These are phyloP conservation scores for Taiozyma onychis DNA, from an alignment of 1,139 yeast genomes.

Conservation along the genomic window DNA sequence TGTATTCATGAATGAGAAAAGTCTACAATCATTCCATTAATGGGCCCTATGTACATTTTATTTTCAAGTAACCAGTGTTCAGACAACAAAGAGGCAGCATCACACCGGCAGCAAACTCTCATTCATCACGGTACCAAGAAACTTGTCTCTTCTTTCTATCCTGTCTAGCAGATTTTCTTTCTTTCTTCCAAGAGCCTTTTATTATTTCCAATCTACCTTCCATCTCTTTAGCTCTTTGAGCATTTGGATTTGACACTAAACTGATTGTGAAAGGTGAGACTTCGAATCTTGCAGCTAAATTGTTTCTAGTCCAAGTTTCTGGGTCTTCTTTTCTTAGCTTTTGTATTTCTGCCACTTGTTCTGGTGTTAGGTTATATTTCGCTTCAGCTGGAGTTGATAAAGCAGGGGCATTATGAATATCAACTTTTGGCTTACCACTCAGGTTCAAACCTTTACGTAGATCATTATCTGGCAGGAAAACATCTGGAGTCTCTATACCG, in stretches of 20 bases:
- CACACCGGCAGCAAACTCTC: background rate
- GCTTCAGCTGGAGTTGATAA: slow-evolving; percentile 38
- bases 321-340: slow-evolving; percentile 60
- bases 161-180: slow-evolving; percentile 51
- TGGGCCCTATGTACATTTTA: background rate
- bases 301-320: slow-evolving; percentile 56
- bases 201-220: slow-evolving; percentile 35
- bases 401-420: slow-evolving; percentile 49
- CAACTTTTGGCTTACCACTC: slow-evolving; percentile 29
- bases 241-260: slow-evolving; percentile 40
- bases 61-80: background rate
- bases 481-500: slow-evolving; percentile 52
- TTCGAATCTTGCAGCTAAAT: slow-evolving; percentile 58
- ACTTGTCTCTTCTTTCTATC: slow-evolving; percentile 49
- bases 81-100: background rate
- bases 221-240: slow-evolving; percentile 39
- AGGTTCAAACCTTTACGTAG: slow-evolving; percentile 42
- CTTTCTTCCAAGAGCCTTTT: slow-evolving; percentile 43
- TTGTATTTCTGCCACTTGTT: slow-evolving; percentile 57
- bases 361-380: slow-evolving; percentile 55
- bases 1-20: no score
- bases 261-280: slow-evolving; percentile 52
- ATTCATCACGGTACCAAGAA: slow-evolving; percentile 59
- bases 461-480: slow-evolving; percentile 63
- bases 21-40: background rate